Evolutionary conservation across 202 grass and related monocot species (phyloP).

Genomic region (Dendrocalamus latiflorus): DNA sequence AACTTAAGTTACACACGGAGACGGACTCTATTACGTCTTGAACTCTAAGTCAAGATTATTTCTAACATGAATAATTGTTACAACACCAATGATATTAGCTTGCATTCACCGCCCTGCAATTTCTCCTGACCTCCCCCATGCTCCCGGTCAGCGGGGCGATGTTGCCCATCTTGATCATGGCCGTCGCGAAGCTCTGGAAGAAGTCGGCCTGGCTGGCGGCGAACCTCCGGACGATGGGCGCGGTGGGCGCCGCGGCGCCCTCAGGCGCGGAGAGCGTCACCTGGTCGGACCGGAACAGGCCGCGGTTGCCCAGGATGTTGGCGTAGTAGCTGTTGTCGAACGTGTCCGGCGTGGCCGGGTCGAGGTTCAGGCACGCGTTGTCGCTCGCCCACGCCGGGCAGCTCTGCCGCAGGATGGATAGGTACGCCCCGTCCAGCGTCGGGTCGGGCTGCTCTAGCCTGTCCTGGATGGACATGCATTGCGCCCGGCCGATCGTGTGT

Average conservation of each 20-base stretch:
- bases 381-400: conserved; percentile 33
- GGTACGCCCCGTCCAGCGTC: conserved; percentile 37
- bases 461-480: conserved; percentile 34
- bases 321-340: conserved; percentile 69
- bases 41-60: no score
- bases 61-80: no score
- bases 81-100: neutral
- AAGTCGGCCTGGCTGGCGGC: conserved; percentile 40
- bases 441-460: conserved; percentile 48
- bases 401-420: neutral
- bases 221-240: conserved; percentile 38
- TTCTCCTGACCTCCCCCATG: conserved; percentile 44
- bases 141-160: conserved; percentile 36
- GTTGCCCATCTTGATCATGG: conserved; percentile 73
- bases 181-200: conserved; percentile 45
- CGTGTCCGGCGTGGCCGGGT: conserved; percentile 40
- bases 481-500: conserved; percentile 68
- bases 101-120: conserved; percentile 49
- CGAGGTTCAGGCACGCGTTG: conserved; percentile 29
- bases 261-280: conserved; percentile 40
- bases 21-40: no score
- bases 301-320: conserved; percentile 39
- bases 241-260: conserved; percentile 26
- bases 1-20: no score
- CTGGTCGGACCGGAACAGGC: conserved; percentile 57